Percentiles rank a stretch among this genome's conserved stretches.
These are phyloP conservation scores for Hanseniaspora sp. DNA, from an alignment of 1,139 yeast species.

Conservation along the genomic window DNA sequence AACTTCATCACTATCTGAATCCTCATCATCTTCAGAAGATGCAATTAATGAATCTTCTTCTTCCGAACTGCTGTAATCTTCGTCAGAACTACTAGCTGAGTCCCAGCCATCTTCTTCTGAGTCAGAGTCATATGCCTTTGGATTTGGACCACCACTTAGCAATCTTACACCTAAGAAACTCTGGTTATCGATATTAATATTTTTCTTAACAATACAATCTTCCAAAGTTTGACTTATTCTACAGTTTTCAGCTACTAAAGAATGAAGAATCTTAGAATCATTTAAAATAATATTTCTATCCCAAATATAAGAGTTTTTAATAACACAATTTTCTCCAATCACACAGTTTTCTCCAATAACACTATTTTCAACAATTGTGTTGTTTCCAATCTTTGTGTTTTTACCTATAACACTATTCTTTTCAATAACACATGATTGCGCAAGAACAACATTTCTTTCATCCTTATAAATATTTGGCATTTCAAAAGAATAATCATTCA, in stretches of 20 bases:
- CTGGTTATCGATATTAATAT: constrained; percentile 43
- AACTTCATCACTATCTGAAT: constrained; percentile 5
- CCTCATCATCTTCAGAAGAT: constrained; percentile 5
- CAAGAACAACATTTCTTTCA: constrained; percentile 68
- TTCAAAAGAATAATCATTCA: constrained; percentile 66
- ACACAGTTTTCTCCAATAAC: constrained; percentile 77
- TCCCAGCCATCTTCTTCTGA: constrained; percentile 19
- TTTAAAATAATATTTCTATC: constrained; percentile 67
- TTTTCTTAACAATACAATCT: constrained; percentile 68
- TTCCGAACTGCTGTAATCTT: constrained; percentile 33
- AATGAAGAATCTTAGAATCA: constrained; percentile 42
- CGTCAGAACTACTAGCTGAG: constrained; percentile 28
- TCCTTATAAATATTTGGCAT: constrained; percentile 71
- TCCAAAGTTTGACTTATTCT: constrained; percentile 42
- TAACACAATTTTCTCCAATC: constrained; percentile 65
- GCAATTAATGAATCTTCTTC: constrained; percentile 1
- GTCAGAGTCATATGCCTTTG: constrained; percentile 25
- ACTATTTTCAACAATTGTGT: constrained; percentile 46
- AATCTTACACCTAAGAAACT: constrained; percentile 45
- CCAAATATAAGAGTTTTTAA: constrained; percentile 76
- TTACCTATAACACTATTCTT: constrained; percentile 70
- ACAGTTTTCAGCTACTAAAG: constrained; percentile 61
- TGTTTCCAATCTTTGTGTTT: constrained; percentile 52
- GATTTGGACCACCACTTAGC: constrained; percentile 23
- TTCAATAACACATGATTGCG: constrained; percentile 80